These are phyloP conservation scores for Daldinia vernicosa DNA, from an alignment of 495 filamentous ascomycete species.

Conservation along the genomic window DNA sequence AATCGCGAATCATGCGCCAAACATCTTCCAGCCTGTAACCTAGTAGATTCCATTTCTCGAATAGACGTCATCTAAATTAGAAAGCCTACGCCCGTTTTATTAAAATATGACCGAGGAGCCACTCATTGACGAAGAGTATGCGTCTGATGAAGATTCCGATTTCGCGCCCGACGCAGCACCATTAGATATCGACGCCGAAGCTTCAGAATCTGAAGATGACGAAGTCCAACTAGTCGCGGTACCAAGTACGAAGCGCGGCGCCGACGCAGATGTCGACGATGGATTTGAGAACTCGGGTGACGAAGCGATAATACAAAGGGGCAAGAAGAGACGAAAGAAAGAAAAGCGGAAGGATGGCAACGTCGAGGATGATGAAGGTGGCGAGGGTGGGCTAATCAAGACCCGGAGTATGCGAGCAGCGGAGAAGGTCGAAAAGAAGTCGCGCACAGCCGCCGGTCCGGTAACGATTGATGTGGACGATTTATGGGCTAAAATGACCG, in stretches of 20 bases:
- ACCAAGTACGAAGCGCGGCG: constrained; percentile 52
- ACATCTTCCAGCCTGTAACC: constrained; percentile 1
- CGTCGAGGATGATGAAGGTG: constrained; percentile 65
- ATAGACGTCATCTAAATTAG: not conserved
- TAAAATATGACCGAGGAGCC: constrained; percentile 36
- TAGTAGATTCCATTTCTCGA: not conserved
- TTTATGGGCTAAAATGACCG: constrained; percentile 83
- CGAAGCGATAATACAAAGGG: constrained; percentile 74
- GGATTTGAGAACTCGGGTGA: constrained; percentile 76
- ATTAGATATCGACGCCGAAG: constrained; percentile 54
- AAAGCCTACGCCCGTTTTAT: not conserved
- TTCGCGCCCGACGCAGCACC: constrained; percentile 70
- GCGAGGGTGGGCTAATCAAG: constrained; percentile 82
- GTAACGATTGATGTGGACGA: constrained; percentile 90
- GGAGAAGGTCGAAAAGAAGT: constrained; percentile 69
- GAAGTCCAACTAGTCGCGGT: constrained; percentile 35
- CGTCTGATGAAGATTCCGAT: constrained; percentile 78
- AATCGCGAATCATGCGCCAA: not conserved
- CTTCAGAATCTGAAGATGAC: constrained; percentile 55
- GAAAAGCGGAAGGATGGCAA: constrained; percentile 57
- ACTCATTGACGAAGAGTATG: constrained; percentile 65
- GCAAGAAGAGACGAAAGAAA: constrained; percentile 65
- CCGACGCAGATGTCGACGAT: constrained; percentile 55
- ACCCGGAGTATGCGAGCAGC: constrained; percentile 75
- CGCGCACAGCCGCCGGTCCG: constrained; percentile 68